A percentile compares a stretch with the other conserved stretches of the same genome.
phyloP scores from a whole-genome alignment of 2,329 filamentous ascomycete genomes.

The Zalaria sp. region DNA sequence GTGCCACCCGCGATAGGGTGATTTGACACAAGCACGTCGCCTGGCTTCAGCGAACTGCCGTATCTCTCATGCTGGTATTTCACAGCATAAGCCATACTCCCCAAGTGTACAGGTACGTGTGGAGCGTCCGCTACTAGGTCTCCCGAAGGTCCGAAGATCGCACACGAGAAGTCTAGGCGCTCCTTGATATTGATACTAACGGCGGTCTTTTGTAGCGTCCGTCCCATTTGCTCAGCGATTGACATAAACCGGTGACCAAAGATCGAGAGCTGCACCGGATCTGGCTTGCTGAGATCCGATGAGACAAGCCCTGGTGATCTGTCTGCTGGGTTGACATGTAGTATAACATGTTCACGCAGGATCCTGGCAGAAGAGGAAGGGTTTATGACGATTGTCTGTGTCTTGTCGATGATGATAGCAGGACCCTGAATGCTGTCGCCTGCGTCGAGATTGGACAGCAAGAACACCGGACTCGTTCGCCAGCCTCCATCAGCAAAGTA shows the following conservation, averaged over 20 bases:
- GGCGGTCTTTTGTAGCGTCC: slow-evolving; percentile 12
- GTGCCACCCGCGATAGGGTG: slow-evolving; percentile 26
- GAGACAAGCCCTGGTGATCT: too few relatives aligned
- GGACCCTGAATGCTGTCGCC: background rate
- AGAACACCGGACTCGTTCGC: slow-evolving; percentile 1
- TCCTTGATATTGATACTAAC: slow-evolving; percentile 16
- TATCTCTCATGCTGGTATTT: slow-evolving; percentile 23
- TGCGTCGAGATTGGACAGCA: background rate
- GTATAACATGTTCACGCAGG: slow-evolving; percentile 10
- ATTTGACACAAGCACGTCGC: slow-evolving; percentile 27
- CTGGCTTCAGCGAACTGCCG: slow-evolving; percentile 19
- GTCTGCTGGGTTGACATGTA: slow-evolving; percentile 15
- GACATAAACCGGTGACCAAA: slow-evolving; percentile 14
- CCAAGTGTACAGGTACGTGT: slow-evolving; percentile 15
- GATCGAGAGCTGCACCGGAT: slow-evolving; percentile 8
- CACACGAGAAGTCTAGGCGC: slow-evolving; percentile 14
- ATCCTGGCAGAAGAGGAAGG: background rate
- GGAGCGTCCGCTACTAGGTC: slow-evolving; percentile 15
- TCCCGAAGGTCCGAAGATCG: slow-evolving; percentile 12
- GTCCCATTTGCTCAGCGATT: slow-evolving; percentile 15
- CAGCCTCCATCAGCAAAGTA: slow-evolving; percentile 3
- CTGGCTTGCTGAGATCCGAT: background rate
- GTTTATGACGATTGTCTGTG: slow-evolving; percentile 2
- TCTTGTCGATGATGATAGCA: slow-evolving; percentile 4
- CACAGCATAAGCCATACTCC: slow-evolving; percentile 27